Conservation (phyloP, 495 filamentous ascomycete genomes). For the Penicillium malachiteum region DNA sequence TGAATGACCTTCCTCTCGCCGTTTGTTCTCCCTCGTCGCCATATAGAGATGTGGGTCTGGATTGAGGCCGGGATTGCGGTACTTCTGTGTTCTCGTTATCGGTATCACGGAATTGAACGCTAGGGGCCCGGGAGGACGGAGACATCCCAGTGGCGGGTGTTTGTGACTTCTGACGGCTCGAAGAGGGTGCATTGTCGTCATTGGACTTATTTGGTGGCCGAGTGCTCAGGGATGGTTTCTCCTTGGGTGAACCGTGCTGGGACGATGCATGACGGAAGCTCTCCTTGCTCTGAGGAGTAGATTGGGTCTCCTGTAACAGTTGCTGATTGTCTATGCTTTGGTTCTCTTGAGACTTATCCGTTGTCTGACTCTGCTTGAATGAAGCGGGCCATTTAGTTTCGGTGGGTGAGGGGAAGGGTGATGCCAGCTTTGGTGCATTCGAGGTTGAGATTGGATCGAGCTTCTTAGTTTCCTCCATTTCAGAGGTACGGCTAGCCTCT, state of each 20-base stretch:
- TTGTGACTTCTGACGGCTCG: slow-evolving; percentile 24
- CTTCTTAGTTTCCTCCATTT: slow-evolving; percentile 22
- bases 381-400: slow-evolving; percentile 25
- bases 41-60: slow-evolving; percentile 56
- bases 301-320: slow-evolving; percentile 3
- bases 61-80: slow-evolving; percentile 52
- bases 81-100: slow-evolving; percentile 41
- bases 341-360: slow-evolving; percentile 9
- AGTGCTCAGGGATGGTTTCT: slow-evolving; percentile 25
- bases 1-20: slow-evolving; percentile 60
- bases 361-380: slow-evolving; percentile 11
- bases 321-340: slow-evolving; percentile 4
- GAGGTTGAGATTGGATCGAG: slow-evolving; percentile 23
- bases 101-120: slow-evolving; percentile 64
- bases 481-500: slow-evolving; percentile 20
- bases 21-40: slow-evolving; percentile 52
- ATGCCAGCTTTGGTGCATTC: slow-evolving; percentile 27
- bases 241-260: slow-evolving; percentile 20
- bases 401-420: slow-evolving; percentile 38
- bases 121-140: slow-evolving; percentile 51
- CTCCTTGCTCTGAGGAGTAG: slow-evolving; percentile 15
- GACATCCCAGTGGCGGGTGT: slow-evolving; percentile 33
- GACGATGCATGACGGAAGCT: slow-evolving; percentile 22
- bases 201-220: slow-evolving; percentile 30
- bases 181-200: slow-evolving; percentile 22